phyloP scores from a whole-genome alignment of 1,139 yeast genomes.

The Nakaseomyces nivariensis region DNA sequence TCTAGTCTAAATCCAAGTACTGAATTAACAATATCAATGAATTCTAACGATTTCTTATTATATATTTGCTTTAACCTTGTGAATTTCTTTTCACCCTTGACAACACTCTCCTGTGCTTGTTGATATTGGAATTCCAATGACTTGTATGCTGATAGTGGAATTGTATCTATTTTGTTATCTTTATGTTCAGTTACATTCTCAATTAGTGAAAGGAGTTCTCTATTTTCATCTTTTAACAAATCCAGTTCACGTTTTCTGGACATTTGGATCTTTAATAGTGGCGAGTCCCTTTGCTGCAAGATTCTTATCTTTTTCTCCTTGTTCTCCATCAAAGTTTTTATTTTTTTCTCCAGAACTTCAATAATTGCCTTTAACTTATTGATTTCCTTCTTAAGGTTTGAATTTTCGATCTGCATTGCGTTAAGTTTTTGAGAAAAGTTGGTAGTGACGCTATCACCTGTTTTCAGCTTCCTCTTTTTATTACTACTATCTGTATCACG shows the following conservation, averaged over 20 bases:
- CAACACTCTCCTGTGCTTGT: slow-evolving; percentile 40
- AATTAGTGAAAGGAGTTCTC: slow-evolving; percentile 34
- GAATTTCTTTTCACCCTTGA: slow-evolving; percentile 46
- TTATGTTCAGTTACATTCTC: slow-evolving; percentile 8
- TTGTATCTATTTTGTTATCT: slow-evolving; percentile 18
- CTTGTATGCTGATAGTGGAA: slow-evolving; percentile 61
- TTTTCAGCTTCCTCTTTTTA: slow-evolving; percentile 23
- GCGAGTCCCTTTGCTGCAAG: slow-evolving; percentile 58
- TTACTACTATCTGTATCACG: slow-evolving; percentile 6
- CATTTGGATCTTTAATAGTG: slow-evolving; percentile 54
- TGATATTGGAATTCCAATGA: slow-evolving; percentile 49
- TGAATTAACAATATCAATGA: slow-evolving; percentile 57
- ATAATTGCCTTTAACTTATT: slow-evolving; percentile 33
- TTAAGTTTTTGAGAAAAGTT: slow-evolving; percentile 32
- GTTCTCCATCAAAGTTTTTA: slow-evolving; percentile 29
- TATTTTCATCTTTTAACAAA: slow-evolving; percentile 49
- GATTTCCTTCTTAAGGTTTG: slow-evolving; percentile 34
- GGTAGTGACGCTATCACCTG: slow-evolving; percentile 22
- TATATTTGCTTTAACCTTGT: slow-evolving; percentile 55
- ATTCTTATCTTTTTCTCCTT: slow-evolving; percentile 40
- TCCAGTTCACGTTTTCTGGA: slow-evolving; percentile 48
- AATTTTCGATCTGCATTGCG: slow-evolving; percentile 36
- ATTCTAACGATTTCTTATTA: slow-evolving; percentile 63
- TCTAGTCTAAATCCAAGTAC: slow-evolving; percentile 70
- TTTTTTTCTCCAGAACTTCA: slow-evolving; percentile 30